phyloP scores from a whole-genome alignment of 2,329 filamentous ascomycete genomes.

The Ilyonectria sp. region DNA sequence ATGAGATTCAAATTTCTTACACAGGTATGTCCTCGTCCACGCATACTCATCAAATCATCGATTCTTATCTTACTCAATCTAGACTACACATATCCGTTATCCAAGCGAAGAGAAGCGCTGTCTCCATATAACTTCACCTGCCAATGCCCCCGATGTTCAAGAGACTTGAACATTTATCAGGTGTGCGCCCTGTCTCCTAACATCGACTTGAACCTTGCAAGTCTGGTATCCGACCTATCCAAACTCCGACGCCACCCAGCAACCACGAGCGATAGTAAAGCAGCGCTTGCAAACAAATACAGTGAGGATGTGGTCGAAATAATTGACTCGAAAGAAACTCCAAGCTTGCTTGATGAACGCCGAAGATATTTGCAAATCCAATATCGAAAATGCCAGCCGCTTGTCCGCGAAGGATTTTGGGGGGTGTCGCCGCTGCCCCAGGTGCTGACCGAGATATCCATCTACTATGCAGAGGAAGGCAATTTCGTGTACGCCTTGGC shows the following conservation, averaged over 20 bases:
- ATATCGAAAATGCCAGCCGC: slow-evolving; percentile 43
- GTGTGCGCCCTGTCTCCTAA: slow-evolving; percentile 60
- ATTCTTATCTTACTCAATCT: slow-evolving; percentile 7
- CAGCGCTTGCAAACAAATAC: slow-evolving; percentile 33
- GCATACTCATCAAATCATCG: not conserved
- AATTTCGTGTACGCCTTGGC: slow-evolving; percentile 62
- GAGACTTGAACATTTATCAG: slow-evolving; percentile 69
- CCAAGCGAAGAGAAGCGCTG: slow-evolving; percentile 60
- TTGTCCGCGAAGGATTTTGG: slow-evolving; percentile 56
- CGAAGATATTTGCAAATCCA: slow-evolving; percentile 37
- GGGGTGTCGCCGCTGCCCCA: slow-evolving; percentile 65
- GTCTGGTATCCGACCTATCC: slow-evolving; percentile 59
- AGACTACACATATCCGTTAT: slow-evolving; percentile 65
- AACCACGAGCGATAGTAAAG: slow-evolving; percentile 35
- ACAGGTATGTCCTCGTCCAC: slow-evolving; percentile 61
- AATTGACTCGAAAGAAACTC: slow-evolving; percentile 42
- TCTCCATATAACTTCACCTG: slow-evolving; percentile 68
- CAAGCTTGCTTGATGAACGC: slow-evolving; percentile 49
- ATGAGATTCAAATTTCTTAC: slow-evolving; percentile 75
- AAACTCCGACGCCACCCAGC: slow-evolving; percentile 49
- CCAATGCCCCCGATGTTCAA: slow-evolving; percentile 63
- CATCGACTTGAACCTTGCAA: slow-evolving; percentile 61
- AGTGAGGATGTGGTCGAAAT: slow-evolving; percentile 49
- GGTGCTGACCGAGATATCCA: slow-evolving; percentile 60
- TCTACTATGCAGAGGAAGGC: slow-evolving; percentile 60